These are phyloP conservation scores for Phytophthora vignae DNA, from an alignment of 352 stramenopile genomes.

Conservation along the genomic window DNA sequence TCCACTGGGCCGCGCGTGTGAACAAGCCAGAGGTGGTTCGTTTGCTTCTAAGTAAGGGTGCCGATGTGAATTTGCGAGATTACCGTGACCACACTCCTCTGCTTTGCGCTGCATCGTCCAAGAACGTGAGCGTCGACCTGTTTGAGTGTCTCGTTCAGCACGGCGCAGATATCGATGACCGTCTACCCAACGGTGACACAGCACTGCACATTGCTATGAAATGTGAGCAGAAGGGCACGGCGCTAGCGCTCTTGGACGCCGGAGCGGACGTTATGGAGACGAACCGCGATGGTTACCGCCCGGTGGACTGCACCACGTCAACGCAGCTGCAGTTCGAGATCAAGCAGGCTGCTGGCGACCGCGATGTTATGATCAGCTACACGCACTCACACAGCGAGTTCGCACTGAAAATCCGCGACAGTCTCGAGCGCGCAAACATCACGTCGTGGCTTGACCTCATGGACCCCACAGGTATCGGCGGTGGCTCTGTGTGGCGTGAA, in stretches of 20 bases:
- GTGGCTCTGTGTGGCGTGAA: constrained; percentile 81
- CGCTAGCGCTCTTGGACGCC: constrained; percentile 62
- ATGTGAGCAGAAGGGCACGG: constrained; percentile 64
- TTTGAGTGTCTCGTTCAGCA: constrained; percentile 60
- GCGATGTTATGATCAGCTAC: constrained; percentile 91
- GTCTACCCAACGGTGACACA: constrained; percentile 73
- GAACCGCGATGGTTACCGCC: constrained; percentile 72
- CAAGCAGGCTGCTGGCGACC: constrained; percentile 77
- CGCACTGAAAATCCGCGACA: constrained; percentile 71
- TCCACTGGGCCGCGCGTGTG: constrained; percentile 74
- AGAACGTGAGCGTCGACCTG: constrained; percentile 58
- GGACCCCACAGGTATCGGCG: constrained; percentile 82
- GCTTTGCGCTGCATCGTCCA: constrained; percentile 66
- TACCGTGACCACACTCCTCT: constrained; percentile 68
- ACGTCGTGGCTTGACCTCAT: constrained; percentile 87
- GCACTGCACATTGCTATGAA: constrained; percentile 83
- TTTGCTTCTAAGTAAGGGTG: constrained; percentile 57
- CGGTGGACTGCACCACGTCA: constrained; percentile 85
- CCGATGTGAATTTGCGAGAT: constrained; percentile 67
- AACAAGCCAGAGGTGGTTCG: constrained; percentile 61
- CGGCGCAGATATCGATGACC: constrained; percentile 74
- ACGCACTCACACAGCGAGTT: constrained; percentile 85
- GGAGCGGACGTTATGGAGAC: constrained; percentile 71
- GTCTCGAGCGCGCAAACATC: constrained; percentile 75
- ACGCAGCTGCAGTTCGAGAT: constrained; percentile 86